A percentile compares a stretch with the other conserved stretches of the same genome.
phyloP scores from a whole-genome alignment of 1,284 basidiomycete genomes.

The Ganoderma boninense region DNA sequence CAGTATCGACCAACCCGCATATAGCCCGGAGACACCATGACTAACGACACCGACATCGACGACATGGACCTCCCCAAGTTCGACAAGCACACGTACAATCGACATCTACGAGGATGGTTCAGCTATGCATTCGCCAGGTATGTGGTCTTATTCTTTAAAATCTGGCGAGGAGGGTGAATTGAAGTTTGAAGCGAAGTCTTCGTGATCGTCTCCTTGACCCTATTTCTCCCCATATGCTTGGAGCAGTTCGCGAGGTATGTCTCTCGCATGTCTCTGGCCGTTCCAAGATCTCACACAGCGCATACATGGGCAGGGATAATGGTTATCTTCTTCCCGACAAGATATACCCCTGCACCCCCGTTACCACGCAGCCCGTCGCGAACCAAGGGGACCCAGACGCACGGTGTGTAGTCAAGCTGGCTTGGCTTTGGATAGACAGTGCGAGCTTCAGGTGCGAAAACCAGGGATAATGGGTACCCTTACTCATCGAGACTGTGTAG shows the following conservation, averaged over 20 bases:
- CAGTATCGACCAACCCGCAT: neutral
- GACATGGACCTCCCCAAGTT: slow-evolving; percentile 18
- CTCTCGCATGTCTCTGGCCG: neutral
- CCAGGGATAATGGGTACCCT: too few relatives aligned
- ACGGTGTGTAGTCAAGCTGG: slow-evolving; percentile 79
- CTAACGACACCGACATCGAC: neutral
- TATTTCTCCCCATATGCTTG: slow-evolving; percentile 84
- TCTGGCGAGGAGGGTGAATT: neutral
- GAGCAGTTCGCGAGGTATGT: slow-evolving; percentile 75
- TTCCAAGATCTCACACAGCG: neutral
- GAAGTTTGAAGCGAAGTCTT: slow-evolving; percentile 73
- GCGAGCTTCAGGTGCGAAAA: slow-evolving; percentile 81
- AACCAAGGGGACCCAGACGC: slow-evolving; percentile 40
- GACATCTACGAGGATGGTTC: slow-evolving; percentile 74
- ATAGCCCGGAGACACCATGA: neutral
- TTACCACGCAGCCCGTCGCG: slow-evolving; percentile 24
- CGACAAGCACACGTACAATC: slow-evolving; percentile 39
- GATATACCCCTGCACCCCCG: slow-evolving; percentile 54
- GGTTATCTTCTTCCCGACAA: slow-evolving; percentile 74
- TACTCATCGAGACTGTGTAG: slow-evolving; percentile 49
- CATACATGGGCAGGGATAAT: slow-evolving; percentile 63
- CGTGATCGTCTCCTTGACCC: slow-evolving; percentile 79
- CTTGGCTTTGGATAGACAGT: slow-evolving; percentile 85
- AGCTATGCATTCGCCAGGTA: slow-evolving; percentile 83
- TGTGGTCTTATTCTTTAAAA: neutral